Conservation (phyloP, 1,139 yeast species). For the Diutina sp. region DNA sequence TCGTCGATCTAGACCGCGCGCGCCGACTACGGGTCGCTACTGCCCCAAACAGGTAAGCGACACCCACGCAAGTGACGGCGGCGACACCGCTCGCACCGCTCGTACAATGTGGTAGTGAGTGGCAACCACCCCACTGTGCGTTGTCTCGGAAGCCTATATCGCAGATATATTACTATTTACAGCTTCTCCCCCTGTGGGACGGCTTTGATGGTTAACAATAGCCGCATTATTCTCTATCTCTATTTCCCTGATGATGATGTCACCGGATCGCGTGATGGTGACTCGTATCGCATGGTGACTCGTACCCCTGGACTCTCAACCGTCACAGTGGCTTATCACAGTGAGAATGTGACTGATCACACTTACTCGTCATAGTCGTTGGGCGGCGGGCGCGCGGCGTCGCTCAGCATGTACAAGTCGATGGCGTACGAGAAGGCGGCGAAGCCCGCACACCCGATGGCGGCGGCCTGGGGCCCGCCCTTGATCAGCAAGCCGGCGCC, state of each 20-base stretch:
- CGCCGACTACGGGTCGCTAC: not conserved
- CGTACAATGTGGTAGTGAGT: not conserved
- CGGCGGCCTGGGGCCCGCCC: constrained; percentile 89
- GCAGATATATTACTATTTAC: not conserved
- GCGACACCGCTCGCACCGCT: no score
- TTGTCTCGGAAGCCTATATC: not conserved
- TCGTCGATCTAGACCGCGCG: not conserved
- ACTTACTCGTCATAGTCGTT: constrained; percentile 78
- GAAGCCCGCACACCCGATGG: constrained; percentile 92
- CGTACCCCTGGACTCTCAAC: no score
- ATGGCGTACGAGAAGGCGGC: constrained; percentile 94
- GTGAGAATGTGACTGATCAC: no score
- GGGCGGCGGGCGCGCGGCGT: constrained; percentile 72
- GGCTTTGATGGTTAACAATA: no score
- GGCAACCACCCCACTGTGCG: not conserved
- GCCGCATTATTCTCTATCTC: no score
- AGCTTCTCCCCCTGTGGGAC: no score
- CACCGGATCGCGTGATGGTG: no score
- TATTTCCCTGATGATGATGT: no score
- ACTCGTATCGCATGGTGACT: no score
- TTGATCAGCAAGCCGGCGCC: constrained; percentile 86
- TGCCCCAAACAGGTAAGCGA: no score
- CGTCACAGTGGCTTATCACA: no score
- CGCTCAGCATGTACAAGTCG: constrained; percentile 81
- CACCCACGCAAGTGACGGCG: no score